Conservation (phyloP, 2,329 filamentous ascomycete species). For the Colletotrichum paranaense region DNA sequence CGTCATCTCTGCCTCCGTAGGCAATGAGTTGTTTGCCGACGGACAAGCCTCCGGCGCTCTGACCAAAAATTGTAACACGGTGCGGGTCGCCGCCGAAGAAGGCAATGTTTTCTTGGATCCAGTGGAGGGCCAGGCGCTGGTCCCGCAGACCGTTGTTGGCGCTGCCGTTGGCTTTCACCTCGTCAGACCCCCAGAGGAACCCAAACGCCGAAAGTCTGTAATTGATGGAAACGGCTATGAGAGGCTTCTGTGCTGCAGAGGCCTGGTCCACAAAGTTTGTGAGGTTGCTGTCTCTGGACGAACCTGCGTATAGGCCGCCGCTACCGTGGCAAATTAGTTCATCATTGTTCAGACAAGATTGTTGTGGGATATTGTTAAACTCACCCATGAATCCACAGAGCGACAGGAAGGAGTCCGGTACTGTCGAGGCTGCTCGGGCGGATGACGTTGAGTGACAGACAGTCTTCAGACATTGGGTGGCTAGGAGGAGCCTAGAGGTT, state of each 20-base stretch:
- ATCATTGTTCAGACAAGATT: neutral
- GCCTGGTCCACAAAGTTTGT: neutral
- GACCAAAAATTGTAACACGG: slow-evolving; percentile 68
- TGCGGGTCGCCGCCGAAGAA: slow-evolving; percentile 68
- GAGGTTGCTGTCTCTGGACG: neutral
- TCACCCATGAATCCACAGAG: neutral
- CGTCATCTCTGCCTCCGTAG: neutral
- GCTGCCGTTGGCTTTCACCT: slow-evolving; percentile 63
- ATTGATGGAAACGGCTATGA: slow-evolving; percentile 70
- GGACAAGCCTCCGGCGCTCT: neutral
- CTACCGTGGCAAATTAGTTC: neutral
- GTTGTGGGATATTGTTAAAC: neutral
- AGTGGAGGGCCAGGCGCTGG: slow-evolving; percentile 69
- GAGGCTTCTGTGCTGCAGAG: slow-evolving; percentile 40
- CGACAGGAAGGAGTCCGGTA: neutral
- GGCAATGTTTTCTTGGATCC: slow-evolving; percentile 69
- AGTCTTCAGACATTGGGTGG: neutral
- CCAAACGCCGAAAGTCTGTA: slow-evolving; percentile 72
- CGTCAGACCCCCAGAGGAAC: slow-evolving; percentile 66
- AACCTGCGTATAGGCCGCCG: neutral
- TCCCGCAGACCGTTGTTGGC: slow-evolving; percentile 74
- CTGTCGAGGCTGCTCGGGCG: neutral
- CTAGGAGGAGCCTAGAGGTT: neutral
- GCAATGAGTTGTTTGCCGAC: neutral
- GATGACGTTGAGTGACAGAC: neutral